Percentiles rank a stretch among this genome's conserved stretches.
Conservation (phyloP, 2,329 filamentous ascomycete genomes). For the Graphilbum ipis-grandicollis region DNA sequence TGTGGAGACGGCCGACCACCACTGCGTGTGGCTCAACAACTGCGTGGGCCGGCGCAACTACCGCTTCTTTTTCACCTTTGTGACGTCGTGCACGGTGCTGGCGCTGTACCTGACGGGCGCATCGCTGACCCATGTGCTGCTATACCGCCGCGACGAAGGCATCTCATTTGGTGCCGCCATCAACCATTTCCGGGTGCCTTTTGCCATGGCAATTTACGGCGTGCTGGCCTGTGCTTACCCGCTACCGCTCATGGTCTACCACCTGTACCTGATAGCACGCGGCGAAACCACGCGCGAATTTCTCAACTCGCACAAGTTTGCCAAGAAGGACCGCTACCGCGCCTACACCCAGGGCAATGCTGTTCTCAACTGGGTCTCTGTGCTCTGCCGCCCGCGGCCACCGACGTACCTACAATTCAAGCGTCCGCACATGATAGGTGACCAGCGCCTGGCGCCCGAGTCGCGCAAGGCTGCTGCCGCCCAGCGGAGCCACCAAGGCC, state of each 20-base stretch:
- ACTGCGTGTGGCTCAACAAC: slow-evolving; percentile 98
- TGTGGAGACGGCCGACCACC: slow-evolving; percentile 91
- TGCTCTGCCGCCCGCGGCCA: slow-evolving; percentile 66
- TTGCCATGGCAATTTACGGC: slow-evolving; percentile 77
- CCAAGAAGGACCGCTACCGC: slow-evolving; percentile 77
- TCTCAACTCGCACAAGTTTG: slow-evolving; percentile 88
- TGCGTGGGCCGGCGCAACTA: slow-evolving; percentile 95
- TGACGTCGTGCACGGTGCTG: slow-evolving; percentile 62
- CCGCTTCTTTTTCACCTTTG: slow-evolving; percentile 90
- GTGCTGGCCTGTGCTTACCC: slow-evolving; percentile 64
- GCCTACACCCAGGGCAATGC: slow-evolving; percentile 70
- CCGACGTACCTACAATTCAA: slow-evolving; percentile 88
- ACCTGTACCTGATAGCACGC: slow-evolving; percentile 75
- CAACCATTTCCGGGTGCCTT: slow-evolving; percentile 56
- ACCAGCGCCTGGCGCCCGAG: slow-evolving; percentile 56
- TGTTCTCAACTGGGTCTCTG: slow-evolving; percentile 62
- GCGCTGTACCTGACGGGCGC: slow-evolving; percentile 59
- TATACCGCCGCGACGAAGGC: slow-evolving; percentile 46
- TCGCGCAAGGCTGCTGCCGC: slow-evolving; percentile 17
- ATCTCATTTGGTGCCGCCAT: slow-evolving; percentile 55
- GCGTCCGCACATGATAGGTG: slow-evolving; percentile 54
- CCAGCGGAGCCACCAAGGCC: not conserved
- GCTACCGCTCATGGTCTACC: slow-evolving; percentile 67
- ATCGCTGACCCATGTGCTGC: slow-evolving; percentile 63
- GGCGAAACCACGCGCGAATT: slow-evolving; percentile 95